Percentiles rank a stretch among this genome's conserved stretches.
phyloP scores from a whole-genome alignment of 345 rosid genomes.

The Syzygium aqueum region DNA sequence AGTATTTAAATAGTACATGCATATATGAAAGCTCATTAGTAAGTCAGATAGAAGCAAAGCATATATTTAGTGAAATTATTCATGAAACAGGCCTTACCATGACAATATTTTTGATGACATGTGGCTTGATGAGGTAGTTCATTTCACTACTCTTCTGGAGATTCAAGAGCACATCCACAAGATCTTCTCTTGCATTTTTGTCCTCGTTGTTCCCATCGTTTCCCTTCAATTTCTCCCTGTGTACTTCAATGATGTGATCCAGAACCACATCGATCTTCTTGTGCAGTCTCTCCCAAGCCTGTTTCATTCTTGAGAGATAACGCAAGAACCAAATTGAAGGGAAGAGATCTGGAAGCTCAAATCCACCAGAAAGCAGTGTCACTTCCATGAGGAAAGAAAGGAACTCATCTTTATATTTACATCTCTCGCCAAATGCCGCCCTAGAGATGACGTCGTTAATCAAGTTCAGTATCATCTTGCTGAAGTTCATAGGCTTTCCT shows the following conservation, averaged over 20 bases:
- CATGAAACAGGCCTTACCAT: slow-evolving; percentile 3
- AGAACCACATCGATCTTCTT: slow-evolving; percentile 10
- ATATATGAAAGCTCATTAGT: not conserved
- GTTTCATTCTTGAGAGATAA: slow-evolving; percentile 4
- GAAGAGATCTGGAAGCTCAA: slow-evolving; percentile 20
- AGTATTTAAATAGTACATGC: not conserved
- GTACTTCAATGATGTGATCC: slow-evolving; percentile 17
- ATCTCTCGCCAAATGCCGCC: slow-evolving; percentile 22
- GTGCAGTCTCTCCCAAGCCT: slow-evolving; percentile 8
- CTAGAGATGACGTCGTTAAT: slow-evolving; percentile 8
- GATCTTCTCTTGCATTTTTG: slow-evolving; percentile 7
- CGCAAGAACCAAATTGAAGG: slow-evolving; percentile 16
- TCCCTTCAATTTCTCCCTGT: slow-evolving; percentile 1
- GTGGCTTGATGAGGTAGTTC: slow-evolving; percentile 8
- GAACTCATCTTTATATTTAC: slow-evolving; percentile 1
- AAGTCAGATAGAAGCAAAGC: not conserved
- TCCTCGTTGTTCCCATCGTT: not conserved
- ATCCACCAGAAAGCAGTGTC: slow-evolving; percentile 7
- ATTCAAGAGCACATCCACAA: slow-evolving; percentile 24
- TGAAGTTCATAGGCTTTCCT: slow-evolving; percentile 7
- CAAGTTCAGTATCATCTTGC: slow-evolving; percentile 1
- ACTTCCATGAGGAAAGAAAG: slow-evolving; percentile 9
- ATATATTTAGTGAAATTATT: not conserved
- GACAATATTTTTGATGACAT: slow-evolving; percentile 16
- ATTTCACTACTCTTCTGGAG: slow-evolving; percentile 8